Conservation (phyloP, 2,329 filamentous ascomycete species). For the Penicillium sp. region DNA sequence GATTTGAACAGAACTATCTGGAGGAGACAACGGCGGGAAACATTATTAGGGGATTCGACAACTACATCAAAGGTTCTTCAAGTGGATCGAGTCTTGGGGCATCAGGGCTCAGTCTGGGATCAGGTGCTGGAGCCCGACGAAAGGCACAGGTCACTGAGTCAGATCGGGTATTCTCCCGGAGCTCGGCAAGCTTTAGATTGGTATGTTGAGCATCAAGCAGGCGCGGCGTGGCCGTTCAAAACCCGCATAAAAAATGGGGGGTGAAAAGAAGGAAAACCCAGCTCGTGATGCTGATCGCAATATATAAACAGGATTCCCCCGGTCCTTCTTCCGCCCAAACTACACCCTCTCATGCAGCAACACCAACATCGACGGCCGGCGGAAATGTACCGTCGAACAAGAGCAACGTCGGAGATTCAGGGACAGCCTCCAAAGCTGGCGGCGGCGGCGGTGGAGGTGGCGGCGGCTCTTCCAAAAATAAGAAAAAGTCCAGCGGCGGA, state of each 20-base stretch:
- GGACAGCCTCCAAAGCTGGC: slow-evolving; percentile 10
- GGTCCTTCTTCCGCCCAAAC: slow-evolving; percentile 41
- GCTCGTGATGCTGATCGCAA: too few species aligned
- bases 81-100: slow-evolving; percentile 41
- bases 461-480: slow-evolving; percentile 33
- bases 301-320: slow-evolving; percentile 34
- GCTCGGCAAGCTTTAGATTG: slow-evolving; percentile 45
- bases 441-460: slow-evolving; percentile 13
- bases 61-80: slow-evolving; percentile 84
- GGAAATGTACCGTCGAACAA: slow-evolving; percentile 24
- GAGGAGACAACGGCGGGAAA: slow-evolving; percentile 85
- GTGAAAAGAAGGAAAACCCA: too few species aligned
- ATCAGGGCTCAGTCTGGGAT: slow-evolving; percentile 28
- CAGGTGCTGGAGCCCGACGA: slow-evolving; percentile 28
- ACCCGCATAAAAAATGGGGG: too few species aligned
- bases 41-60: slow-evolving; percentile 96
- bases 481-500: slow-evolving; percentile 35
- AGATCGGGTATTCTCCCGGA: slow-evolving; percentile 45
- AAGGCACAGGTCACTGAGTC: slow-evolving; percentile 42
- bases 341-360: slow-evolving; percentile 43
- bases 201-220: slow-evolving; percentile 19
- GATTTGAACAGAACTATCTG: slow-evolving; percentile 80
- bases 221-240: too few species aligned
- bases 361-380: slow-evolving; percentile 37
- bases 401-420: slow-evolving; percentile 17